phyloP scores from a whole-genome alignment of 1,284 basidiomycete genomes.

The Schizophyllum amplum region DNA sequence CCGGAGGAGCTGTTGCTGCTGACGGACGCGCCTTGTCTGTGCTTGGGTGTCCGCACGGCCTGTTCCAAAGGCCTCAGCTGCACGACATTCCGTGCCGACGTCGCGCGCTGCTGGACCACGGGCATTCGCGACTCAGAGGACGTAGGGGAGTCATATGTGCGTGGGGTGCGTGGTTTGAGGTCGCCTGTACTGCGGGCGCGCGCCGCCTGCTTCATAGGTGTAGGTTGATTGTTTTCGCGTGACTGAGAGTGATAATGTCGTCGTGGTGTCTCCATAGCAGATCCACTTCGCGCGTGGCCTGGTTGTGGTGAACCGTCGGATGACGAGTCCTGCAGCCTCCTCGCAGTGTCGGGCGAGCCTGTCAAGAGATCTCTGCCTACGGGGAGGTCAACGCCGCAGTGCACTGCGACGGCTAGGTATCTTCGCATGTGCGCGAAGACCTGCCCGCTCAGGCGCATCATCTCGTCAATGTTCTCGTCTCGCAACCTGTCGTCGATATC shows the following conservation, averaged over 20 bases:
- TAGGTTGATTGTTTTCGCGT: conserved; percentile 7
- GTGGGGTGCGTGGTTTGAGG: conserved; percentile 13
- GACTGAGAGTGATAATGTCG: background rate
- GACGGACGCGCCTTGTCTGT: conserved; percentile 32
- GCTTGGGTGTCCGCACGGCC: background rate
- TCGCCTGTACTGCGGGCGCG: conserved; percentile 30
- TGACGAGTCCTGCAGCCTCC: background rate
- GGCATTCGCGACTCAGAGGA: background rate
- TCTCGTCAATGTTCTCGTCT: conserved; percentile 56
- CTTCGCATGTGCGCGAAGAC: conserved; percentile 67
- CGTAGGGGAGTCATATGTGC: conserved; percentile 1
- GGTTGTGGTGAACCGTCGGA: conserved; percentile 10
- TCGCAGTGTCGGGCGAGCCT: conserved; percentile 18
- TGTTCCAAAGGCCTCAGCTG: conserved; percentile 26
- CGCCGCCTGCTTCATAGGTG: conserved; percentile 18
- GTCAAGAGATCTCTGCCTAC: conserved; percentile 32
- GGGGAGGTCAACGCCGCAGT: conserved; percentile 75
- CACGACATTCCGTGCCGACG: conserved; percentile 10
- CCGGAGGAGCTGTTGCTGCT: conserved; percentile 52
- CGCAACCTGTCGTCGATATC: conserved; percentile 38
- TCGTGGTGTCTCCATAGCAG: background rate
- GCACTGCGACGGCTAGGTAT: conserved; percentile 66
- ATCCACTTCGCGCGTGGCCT: background rate
- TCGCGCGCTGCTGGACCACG: background rate
- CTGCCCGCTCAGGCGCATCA: conserved; percentile 68